Evolutionary conservation across 352 stramenopile genomes (phyloP).

Genomic region (Globisporangium rhizosaccharum): DNA sequence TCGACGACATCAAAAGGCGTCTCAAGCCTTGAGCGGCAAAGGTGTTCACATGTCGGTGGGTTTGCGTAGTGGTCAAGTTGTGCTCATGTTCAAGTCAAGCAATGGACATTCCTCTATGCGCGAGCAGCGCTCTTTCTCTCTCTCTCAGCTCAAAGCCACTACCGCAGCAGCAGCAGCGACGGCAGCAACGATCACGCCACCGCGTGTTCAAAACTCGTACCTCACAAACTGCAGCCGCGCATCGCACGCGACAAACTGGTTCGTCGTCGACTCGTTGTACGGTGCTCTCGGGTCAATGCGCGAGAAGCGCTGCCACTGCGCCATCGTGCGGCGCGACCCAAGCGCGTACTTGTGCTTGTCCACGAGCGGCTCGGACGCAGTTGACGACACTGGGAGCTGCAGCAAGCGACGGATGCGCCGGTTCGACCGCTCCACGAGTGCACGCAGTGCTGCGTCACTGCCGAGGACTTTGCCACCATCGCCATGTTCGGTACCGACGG

Average conservation of each 20-base stretch:
- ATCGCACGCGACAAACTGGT: slow-evolving; percentile 75
- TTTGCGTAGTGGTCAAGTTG: no score
- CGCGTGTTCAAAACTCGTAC: slow-evolving; percentile 23
- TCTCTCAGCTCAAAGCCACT: slow-evolving; percentile 1
- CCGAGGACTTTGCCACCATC: neutral
- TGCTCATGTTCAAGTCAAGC: neutral
- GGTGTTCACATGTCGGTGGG: no score
- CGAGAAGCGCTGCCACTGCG: slow-evolving; percentile 61
- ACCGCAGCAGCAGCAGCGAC: neutral
- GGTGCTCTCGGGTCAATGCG: slow-evolving; percentile 43
- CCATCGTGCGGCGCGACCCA: slow-evolving; percentile 41
- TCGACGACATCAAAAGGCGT: no score
- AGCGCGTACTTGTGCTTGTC: slow-evolving; percentile 40
- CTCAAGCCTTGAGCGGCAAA: no score
- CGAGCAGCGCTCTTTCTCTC: neutral
- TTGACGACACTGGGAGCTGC: slow-evolving; percentile 35
- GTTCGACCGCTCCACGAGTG: slow-evolving; percentile 22
- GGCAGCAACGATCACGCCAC: neutral
- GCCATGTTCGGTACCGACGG: slow-evolving; percentile 17
- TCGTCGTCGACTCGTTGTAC: slow-evolving; percentile 82
- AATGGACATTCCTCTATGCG: neutral
- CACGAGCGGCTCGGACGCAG: slow-evolving; percentile 21
- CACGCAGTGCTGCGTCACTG: neutral
- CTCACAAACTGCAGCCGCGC: slow-evolving; percentile 53
- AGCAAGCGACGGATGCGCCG: slow-evolving; percentile 67